These are phyloP conservation scores for Chrysoporthe cubensis DNA, from an alignment of 2,329 filamentous ascomycete species.

Conservation along the genomic window DNA sequence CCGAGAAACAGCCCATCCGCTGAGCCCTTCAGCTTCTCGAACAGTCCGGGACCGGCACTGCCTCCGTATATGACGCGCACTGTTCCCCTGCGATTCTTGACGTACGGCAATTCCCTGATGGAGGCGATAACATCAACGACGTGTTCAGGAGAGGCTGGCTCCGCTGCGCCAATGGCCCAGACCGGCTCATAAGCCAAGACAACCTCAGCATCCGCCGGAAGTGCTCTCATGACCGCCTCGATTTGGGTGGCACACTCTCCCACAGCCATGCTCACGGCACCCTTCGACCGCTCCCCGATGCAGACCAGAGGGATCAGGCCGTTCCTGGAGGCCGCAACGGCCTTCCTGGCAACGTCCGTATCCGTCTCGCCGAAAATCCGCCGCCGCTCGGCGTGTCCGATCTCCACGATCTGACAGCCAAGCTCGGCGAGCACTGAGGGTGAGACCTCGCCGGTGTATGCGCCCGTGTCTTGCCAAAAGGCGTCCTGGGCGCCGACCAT, in stretches of 20 bases:
- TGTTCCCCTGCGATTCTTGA: slow-evolving; percentile 54
- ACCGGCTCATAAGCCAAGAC: slow-evolving; percentile 86
- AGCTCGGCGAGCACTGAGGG: slow-evolving; percentile 68
- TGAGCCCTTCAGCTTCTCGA: slow-evolving; percentile 65
- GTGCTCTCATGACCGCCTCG: slow-evolving; percentile 60
- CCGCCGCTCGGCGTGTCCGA: slow-evolving; percentile 81
- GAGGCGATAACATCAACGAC: slow-evolving; percentile 71
- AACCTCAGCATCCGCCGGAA: slow-evolving; percentile 68
- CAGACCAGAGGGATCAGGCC: slow-evolving; percentile 79
- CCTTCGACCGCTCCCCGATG: slow-evolving; percentile 69
- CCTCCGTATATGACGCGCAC: slow-evolving; percentile 81
- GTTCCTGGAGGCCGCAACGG: slow-evolving; percentile 67
- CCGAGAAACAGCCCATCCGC: slow-evolving; percentile 84
- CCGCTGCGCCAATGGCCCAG: slow-evolving; percentile 80
- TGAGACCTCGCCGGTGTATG: slow-evolving; percentile 80
- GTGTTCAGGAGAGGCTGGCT: slow-evolving; percentile 73
- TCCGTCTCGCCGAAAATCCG: slow-evolving; percentile 77
- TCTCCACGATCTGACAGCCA: slow-evolving; percentile 73
- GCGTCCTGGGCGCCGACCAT: slow-evolving; percentile 77
- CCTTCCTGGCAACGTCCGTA: slow-evolving; percentile 67
- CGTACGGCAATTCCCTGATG: slow-evolving; percentile 58
- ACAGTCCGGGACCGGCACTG: slow-evolving; percentile 80
- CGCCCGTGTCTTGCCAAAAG: slow-evolving; percentile 69
- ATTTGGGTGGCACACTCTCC: slow-evolving; percentile 70
- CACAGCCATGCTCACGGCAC: slow-evolving; percentile 61